Conservation (phyloP, 352 stramenopile genomes). For the Blastocystis sp. region DNA sequence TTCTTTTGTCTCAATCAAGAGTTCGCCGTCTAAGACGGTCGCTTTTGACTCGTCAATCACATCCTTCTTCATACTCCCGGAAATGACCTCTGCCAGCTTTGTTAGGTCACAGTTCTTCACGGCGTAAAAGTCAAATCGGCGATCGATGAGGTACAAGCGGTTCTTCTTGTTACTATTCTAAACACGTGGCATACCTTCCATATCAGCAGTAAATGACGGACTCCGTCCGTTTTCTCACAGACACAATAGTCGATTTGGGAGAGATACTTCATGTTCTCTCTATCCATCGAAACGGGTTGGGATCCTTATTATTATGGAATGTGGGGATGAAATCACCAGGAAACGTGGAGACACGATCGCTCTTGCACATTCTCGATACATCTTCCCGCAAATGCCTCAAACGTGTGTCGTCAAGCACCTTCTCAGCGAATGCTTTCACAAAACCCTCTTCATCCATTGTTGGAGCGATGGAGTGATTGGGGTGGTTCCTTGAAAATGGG, state of each 20-base stretch:
- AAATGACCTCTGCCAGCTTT: neutral
- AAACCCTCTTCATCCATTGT: conserved; percentile 31
- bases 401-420: neutral
- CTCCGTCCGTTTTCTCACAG: conserved; percentile 68
- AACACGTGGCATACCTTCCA: conserved; percentile 29
- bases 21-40: conserved; percentile 29
- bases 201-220: conserved; percentile 58
- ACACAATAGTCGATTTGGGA: conserved; percentile 56
- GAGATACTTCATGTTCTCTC: conserved; percentile 58
- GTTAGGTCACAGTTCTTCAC: conserved; percentile 4
- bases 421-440: neutral
- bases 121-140: conserved; percentile 35
- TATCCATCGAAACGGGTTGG: conserved; percentile 66
- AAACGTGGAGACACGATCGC: conserved; percentile 14
- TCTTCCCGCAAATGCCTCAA: conserved; percentile 36
- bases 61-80: neutral
- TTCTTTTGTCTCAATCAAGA: conserved; percentile 33
- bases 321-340: conserved; percentile 1
- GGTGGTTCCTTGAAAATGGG: neutral
- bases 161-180: conserved; percentile 30
- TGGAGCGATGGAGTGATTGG: neutral
- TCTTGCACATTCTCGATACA: conserved; percentile 56
- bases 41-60: conserved; percentile 33
- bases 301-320: conserved; percentile 17
- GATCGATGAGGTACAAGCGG: conserved; percentile 62